A percentile compares a stretch with the other conserved stretches of the same genome.
Conservation (phyloP, 805 yeast genomes). For the Saccharomycopsis javanensis region DNA sequence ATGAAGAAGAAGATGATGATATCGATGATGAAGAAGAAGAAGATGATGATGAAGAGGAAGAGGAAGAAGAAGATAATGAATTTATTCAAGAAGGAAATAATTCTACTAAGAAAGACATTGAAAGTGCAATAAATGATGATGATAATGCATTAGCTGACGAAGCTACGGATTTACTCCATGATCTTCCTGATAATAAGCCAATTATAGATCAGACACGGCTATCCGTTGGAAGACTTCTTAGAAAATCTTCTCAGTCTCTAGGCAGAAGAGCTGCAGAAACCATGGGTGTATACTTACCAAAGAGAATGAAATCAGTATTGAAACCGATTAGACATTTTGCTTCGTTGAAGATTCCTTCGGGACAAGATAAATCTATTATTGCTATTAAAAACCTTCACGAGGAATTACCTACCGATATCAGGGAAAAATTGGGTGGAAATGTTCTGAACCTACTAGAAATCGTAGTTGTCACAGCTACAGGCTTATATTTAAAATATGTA, state of each 20-base stretch:
- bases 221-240: conserved; percentile 63
- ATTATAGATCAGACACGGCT: conserved; percentile 60
- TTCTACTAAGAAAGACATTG: neutral
- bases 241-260: conserved; percentile 68
- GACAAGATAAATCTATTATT: conserved; percentile 37
- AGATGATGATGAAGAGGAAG: neutral
- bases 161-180: conserved; percentile 10
- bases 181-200: conserved; percentile 37
- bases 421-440: conserved; percentile 18
- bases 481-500: conserved; percentile 70
- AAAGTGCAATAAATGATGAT: conserved; percentile 6
- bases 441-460: conserved; percentile 33
- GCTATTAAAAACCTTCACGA: conserved; percentile 29
- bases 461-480: conserved; percentile 72
- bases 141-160: neutral
- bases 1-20: conserved; percentile 30
- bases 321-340: conserved; percentile 93
- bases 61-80: conserved; percentile 29
- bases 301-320: conserved; percentile 67
- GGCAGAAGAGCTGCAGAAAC: conserved; percentile 79
- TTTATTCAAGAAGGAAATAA: conserved; percentile 24
- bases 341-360: conserved; percentile 59
- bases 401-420: conserved; percentile 18
- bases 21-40: conserved; percentile 23
- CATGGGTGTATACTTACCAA: conserved; percentile 81